Base-by-base conservation (phyloP, 352 stramenopile species). In the Pythium myriotylum region DNA sequence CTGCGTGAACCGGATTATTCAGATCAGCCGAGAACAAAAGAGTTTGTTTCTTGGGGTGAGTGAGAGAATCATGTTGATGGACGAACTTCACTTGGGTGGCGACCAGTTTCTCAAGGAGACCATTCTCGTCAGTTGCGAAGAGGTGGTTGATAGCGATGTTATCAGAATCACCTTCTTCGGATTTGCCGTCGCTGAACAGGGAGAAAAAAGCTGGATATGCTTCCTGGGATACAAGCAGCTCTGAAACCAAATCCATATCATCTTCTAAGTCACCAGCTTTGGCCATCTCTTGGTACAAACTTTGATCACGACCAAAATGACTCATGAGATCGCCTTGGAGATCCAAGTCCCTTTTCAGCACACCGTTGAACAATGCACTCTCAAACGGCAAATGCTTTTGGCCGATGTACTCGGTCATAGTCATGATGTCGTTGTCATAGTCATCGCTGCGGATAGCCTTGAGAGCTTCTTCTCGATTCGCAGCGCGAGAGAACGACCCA, bases 301-400 rank as follows among this genome's bases (percentile, higher is more conserved):
- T 68, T 51, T 97, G 91, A 50, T 98, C 92, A 53, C 84, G 72
- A 2, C 82, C 81, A 24, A 97, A 77, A 50, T 89, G 74, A 6
- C 54, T 56, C 81, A 96, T 94, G 47, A 97, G 75, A 2, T 85
- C 70, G 32, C 67, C 70, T 67, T 95, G 79, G 32, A 96, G 48
- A 29, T 92, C 77, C 17, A 91, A 48, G 41, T 84, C 72, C 14
- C 72, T 80, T 32, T 81, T 75, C 4, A 97, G 42, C 32, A 97
- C 76, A 32, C 91, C 91, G 60, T 97, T 97, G 37, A 97, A 91
- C 8, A 92, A 65, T 32, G 83, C 82, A 8, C 70, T 93, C 22
- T 82, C 74, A 17, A 94, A 60, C 22, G 80, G 83, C 27, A 97
- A 32, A 49, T 94, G 84, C 70, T 96, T 96, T 27, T 72, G 55